Conservation (phyloP, 108 stramenopile genomes). For the Asterionellopsis glacialis region DNA sequence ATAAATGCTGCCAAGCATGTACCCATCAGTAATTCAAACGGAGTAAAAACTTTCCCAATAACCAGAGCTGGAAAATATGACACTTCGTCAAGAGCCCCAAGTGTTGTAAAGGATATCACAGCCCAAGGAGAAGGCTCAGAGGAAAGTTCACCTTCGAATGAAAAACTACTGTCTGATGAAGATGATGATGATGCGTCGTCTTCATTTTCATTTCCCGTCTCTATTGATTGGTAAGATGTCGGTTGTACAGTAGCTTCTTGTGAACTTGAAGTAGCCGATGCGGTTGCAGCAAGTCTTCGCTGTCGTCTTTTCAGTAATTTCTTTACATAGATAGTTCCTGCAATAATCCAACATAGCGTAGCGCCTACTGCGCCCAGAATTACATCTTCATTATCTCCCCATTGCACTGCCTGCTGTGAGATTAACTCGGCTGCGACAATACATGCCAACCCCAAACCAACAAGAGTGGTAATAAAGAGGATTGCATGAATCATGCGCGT, state of each 20-base stretch:
- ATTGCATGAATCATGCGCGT: conserved; percentile 38
- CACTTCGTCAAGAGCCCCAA: conserved; percentile 69
- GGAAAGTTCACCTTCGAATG: neutral
- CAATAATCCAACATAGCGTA: conserved; percentile 46
- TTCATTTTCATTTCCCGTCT: conserved; percentile 8
- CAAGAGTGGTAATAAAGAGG: conserved; percentile 48
- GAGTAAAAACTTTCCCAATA: conserved; percentile 56
- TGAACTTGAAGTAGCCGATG: too few species aligned
- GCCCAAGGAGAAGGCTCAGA: conserved; percentile 21
- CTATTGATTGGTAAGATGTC: neutral
- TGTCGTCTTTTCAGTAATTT: conserved; percentile 5
- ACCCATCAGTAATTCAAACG: conserved; percentile 51
- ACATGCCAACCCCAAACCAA: conserved; percentile 24
- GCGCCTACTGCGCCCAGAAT: conserved; percentile 39
- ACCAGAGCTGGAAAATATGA: conserved; percentile 69
- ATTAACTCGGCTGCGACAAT: conserved; percentile 26
- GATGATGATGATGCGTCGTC: conserved; percentile 7
- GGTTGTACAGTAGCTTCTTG: conserved; percentile 7
- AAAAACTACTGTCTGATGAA: conserved; percentile 3
- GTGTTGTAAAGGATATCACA: conserved; percentile 45
- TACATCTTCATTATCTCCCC: conserved; percentile 13
- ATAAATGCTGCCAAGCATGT: conserved; percentile 58
- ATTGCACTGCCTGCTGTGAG: neutral
- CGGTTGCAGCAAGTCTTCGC: too few species aligned
- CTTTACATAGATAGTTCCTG: conserved; percentile 22